Base-by-base conservation (phyloP, 345 rosid species). In the Passiflora organensis region DNA sequence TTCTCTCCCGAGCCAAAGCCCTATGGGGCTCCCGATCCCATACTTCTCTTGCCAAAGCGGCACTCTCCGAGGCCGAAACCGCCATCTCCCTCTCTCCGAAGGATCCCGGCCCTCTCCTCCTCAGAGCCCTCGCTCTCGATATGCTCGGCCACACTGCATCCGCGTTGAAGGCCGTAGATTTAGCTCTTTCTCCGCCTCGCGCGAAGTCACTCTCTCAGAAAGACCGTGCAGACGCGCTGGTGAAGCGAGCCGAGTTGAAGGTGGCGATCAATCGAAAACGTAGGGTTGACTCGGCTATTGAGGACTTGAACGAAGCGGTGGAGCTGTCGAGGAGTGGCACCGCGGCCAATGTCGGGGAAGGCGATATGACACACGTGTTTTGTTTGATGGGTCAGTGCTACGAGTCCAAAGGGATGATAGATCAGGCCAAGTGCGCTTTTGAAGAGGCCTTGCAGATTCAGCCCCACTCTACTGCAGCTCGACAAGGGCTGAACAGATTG, bases 211-310 rank as follows among this genome's bases (percentile, higher is more conserved):
- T 83, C 17, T 45, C 67, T 6, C 68, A 48, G 0, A 67, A 58
- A 37, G 83, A 85, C 48, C 78, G 80, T 0, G 79, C 64, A 38
- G 84, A 80, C 34, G 79, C 73, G 53, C 77, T 80, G 37, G 67
- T 76, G 8, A 73, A 63, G 60, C 72, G 86, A 51, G 88, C 82
- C 1, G 88, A 86, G 78, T 60, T 86, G 71, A 80, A 78, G 58
- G 10, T 82, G 25, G 69, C 70, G 18, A 74, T 82, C 59, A 80
- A 77, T 52, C 71, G 68, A 54, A 63, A 74, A 49, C 64, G 86
- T 58, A 74, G 88, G 38, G 77, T 64, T 54, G 86, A 80, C 53
- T 78, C 84, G 17, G 86, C 86, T 23, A 69, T 83, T 1, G 79
- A 69, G 6, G 84, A 86, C 62, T 70, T 83, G 68, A 62, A 64